A percentile compares a stretch with the other conserved stretches of the same genome.
These are phyloP conservation scores for Davidsoniella virescens DNA, from an alignment of 2,329 filamentous ascomycete species.

Conservation along the genomic window DNA sequence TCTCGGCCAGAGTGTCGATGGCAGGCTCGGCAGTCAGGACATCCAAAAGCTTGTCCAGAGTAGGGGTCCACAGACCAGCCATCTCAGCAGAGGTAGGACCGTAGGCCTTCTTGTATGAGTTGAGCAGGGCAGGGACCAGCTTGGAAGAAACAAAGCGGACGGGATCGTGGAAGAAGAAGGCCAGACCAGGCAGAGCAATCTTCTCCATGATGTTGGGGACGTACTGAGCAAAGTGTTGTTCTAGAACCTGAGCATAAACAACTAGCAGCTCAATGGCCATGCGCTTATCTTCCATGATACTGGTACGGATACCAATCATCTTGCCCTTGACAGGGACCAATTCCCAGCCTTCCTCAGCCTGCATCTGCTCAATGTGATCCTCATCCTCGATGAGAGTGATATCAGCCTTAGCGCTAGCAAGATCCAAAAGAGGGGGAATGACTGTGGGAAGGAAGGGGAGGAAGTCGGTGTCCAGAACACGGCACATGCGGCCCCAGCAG, in stretches of 20 bases:
- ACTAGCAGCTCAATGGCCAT: conserved; percentile 98
- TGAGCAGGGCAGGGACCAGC: conserved; percentile 80
- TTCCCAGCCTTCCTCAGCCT: conserved; percentile 95
- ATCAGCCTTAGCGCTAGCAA: conserved; percentile 89
- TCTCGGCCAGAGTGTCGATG: conserved; percentile 90
- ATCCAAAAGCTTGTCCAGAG: conserved; percentile 81
- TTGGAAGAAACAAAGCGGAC: conserved; percentile 91
- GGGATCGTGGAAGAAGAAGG: conserved; percentile 98
- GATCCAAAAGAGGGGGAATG: conserved; percentile 81
- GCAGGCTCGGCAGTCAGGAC: conserved; percentile 86
- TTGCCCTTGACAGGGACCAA: conserved; percentile 93
- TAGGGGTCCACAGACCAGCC: conserved; percentile 65
- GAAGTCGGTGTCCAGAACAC: conserved; percentile 80
- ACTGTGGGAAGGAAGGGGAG: conserved; percentile 82
- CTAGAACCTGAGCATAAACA: conserved; percentile 92
- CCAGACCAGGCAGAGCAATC: conserved; percentile 81
- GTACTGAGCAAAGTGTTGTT: conserved; percentile 80
- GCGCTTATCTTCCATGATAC: conserved; percentile 93
- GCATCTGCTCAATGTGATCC: conserved; percentile 79
- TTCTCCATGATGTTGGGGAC: conserved; percentile 90
- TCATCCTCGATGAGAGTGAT: conserved; percentile 93
- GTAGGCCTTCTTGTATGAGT: conserved; percentile 85
- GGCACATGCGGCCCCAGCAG: conserved; percentile 98
- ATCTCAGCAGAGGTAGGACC: conserved; percentile 67
- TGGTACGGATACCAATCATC: conserved; percentile 95